Evolutionary conservation across 139 green algal genomes (phyloP).

Genomic region (Tetraselmis chui): DNA sequence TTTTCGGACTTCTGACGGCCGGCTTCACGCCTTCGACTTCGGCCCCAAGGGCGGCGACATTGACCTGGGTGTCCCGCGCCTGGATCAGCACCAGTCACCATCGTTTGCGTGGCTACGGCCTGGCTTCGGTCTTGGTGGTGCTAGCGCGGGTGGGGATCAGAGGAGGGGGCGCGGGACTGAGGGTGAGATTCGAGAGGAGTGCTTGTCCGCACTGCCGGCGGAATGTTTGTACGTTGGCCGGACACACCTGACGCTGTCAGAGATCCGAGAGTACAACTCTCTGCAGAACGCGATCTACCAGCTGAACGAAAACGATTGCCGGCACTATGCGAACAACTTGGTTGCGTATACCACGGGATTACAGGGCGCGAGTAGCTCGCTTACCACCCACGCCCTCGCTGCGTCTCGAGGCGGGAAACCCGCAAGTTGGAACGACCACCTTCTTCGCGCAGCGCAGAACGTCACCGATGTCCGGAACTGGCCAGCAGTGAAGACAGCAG

Average conservation of each 20-base stretch:
- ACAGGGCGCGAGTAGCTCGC: neutral
- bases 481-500: neutral
- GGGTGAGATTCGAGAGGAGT: conserved; percentile 1
- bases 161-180: neutral
- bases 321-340: conserved; percentile 7
- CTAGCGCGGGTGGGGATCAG: neutral
- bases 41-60: conserved; percentile 2
- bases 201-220: neutral
- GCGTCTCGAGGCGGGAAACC: too few species aligned
- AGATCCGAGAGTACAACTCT: conserved; percentile 1
- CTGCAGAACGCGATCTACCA: neutral
- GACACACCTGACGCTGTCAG: neutral
- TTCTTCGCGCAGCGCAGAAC: neutral
- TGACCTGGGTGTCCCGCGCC: neutral
- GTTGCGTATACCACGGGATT: neutral
- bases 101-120: neutral
- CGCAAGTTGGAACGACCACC: neutral
- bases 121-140: neutral
- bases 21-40: conserved; percentile 2
- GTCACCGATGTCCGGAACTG: neutral
- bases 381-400: neutral
- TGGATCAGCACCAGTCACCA: too few species aligned
- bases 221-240: conserved; percentile 2
- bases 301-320: conserved; percentile 2
- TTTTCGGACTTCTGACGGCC: neutral